These are phyloP conservation scores for Tympanopsis confertula DNA, from an alignment of 2,329 filamentous ascomycete species.

Conservation along the genomic window DNA sequence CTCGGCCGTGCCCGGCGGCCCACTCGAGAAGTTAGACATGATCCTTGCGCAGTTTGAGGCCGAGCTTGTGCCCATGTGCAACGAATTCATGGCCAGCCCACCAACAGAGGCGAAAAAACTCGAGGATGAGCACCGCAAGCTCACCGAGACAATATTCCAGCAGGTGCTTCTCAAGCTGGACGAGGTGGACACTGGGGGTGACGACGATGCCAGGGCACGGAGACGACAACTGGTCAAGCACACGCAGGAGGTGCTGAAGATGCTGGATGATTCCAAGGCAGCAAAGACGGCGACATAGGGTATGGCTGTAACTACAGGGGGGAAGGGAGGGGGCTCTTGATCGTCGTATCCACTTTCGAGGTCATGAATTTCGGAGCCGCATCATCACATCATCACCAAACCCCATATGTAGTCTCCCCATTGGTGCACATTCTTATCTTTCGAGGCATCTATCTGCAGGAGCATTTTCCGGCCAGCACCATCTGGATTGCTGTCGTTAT, in stretches of 20 bases:
- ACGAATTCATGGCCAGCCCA: constrained; percentile 21
- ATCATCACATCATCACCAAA: too few species aligned
- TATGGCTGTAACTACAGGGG: too few species aligned
- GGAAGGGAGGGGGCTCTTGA: too few species aligned
- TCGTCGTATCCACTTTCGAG: too few species aligned
- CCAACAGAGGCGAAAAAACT: constrained; percentile 23
- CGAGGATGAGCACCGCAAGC: constrained; percentile 26
- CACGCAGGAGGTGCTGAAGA: constrained; percentile 21
- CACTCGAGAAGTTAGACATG: constrained; percentile 22
- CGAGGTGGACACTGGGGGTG: neutral
- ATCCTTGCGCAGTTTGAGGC: constrained; percentile 7
- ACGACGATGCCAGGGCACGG: neutral
- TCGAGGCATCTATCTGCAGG: too few species aligned
- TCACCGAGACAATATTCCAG: constrained; percentile 26
- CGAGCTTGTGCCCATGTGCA: constrained; percentile 21
- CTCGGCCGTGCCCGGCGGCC: constrained; percentile 8
- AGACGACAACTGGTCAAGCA: constrained; percentile 21
- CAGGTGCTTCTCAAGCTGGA: constrained; percentile 24
- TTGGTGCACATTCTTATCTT: too few species aligned
- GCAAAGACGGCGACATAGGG: neutral
- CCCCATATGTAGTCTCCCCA: too few species aligned
- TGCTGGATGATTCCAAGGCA: constrained; percentile 21
- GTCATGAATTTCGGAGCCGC: too few species aligned
- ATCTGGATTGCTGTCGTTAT: too few species aligned
- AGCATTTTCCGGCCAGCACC: too few species aligned